Conservation (phyloP, 164 flowering plant species). For the Nelumbo lutea region DNA sequence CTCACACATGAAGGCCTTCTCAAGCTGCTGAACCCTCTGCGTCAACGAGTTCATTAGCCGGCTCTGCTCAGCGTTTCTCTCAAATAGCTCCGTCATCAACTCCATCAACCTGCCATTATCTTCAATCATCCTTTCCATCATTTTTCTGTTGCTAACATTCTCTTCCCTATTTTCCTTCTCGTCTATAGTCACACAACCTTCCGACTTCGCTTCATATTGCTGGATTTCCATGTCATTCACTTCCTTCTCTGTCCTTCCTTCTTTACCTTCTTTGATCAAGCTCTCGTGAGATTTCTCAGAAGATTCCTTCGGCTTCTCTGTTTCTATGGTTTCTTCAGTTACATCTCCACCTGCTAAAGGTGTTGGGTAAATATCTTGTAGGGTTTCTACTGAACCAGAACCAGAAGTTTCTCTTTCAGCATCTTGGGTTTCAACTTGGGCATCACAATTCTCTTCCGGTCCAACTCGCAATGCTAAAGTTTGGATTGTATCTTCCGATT, state of each 20-base stretch:
- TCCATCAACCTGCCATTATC: constrained; percentile 52
- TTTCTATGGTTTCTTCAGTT: constrained; percentile 1
- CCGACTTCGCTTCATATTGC: not conserved
- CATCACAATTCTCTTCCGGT: not conserved
- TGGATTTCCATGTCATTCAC: constrained; percentile 9
- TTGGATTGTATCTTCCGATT: not conserved
- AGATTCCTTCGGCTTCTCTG: constrained; percentile 5
- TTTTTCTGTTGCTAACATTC: constrained; percentile 14
- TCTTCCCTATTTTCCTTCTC: constrained; percentile 5
- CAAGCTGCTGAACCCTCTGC: constrained; percentile 53
- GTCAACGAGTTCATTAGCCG: constrained; percentile 37
- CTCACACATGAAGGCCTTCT: constrained; percentile 43
- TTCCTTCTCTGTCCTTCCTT: not conserved
- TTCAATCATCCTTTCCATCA: constrained; percentile 44
- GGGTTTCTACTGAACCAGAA: not conserved
- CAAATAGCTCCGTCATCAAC: constrained; percentile 43
- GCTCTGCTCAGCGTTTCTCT: constrained; percentile 43
- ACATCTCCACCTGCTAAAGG: not conserved
- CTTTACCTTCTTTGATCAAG: constrained; percentile 5
- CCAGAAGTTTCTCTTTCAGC: not conserved
- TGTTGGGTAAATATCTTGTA: not conserved
- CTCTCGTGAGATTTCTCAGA: constrained; percentile 4
- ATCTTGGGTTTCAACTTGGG: not conserved
- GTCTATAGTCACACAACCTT: not conserved
- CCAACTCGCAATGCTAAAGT: not conserved